A percentile compares a stretch with the other conserved stretches of the same genome.
Evolutionary conservation across 345 rosid species (phyloP).

Genomic region (Salix viminalis): DNA sequence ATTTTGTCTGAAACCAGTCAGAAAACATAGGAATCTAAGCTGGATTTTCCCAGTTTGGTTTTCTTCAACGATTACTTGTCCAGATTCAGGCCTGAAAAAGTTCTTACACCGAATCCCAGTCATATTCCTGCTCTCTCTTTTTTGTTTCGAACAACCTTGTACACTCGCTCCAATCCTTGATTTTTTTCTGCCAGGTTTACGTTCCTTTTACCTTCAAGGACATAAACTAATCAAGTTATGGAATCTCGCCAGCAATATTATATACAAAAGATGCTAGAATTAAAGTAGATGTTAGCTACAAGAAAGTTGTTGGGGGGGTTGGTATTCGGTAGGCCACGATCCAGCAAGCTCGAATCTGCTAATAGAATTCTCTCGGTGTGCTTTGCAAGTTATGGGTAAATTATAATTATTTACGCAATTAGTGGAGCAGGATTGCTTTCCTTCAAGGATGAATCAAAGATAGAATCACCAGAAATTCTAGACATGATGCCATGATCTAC

Average conservation of each 20-base stretch:
- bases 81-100: neutral
- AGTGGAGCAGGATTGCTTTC: neutral
- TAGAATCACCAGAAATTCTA: neutral
- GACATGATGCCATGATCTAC: neutral
- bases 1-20: neutral
- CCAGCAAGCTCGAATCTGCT: neutral
- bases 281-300: neutral
- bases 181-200: neutral
- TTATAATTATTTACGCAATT: slow-evolving; percentile 4
- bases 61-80: neutral
- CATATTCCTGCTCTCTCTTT: neutral
- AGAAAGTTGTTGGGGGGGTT: slow-evolving; percentile 1
- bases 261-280: neutral
- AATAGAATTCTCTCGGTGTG: neutral
- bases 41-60: neutral
- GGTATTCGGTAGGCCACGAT: neutral
- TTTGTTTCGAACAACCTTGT: too few relatives aligned
- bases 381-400: neutral
- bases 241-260: slow-evolving; percentile 3
- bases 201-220: neutral
- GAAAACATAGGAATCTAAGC: neutral
- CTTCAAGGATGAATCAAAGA: neutral
- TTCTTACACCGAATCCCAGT: neutral
- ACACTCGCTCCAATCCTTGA: neutral
- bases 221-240: neutral